Percentiles rank a stretch among this genome's conserved stretches.
Evolutionary conservation across 805 yeast species (phyloP).

Genomic region (Middelhovenomyces tepae): DNA sequence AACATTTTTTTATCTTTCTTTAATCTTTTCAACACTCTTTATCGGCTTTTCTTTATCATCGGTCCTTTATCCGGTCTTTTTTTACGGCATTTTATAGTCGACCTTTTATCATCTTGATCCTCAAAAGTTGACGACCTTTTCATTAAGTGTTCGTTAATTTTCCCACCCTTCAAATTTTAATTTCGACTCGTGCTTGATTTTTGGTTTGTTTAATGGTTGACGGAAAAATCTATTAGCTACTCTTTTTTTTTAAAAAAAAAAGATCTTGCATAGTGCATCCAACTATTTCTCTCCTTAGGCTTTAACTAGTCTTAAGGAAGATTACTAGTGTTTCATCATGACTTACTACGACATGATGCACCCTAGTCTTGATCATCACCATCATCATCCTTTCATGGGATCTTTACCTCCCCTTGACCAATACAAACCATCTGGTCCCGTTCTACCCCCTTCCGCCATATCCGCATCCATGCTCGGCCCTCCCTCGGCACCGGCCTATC

Average conservation of each 20-base stretch:
- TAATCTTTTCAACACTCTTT: neutral
- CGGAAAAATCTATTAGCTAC: conserved; percentile 10
- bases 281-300: conserved; percentile 10
- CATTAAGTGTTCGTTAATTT: conserved; percentile 16
- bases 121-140: conserved; percentile 18
- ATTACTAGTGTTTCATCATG: too few relatives aligned
- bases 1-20: too few relatives aligned
- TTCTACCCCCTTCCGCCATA: neutral
- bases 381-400: conserved; percentile 4
- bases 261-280: conserved; percentile 13
- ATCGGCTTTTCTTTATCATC: conserved; percentile 1
- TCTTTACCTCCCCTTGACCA: conserved; percentile 4
- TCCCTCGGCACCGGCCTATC: conserved; percentile 2
- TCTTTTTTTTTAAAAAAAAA: conserved; percentile 9
- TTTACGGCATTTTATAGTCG: neutral
- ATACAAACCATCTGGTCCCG: conserved; percentile 1
- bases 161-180: neutral
- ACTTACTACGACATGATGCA: too few relatives aligned
- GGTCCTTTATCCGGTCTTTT: neutral
- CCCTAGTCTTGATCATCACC: conserved; percentile 5
- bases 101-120: neutral
- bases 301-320: conserved; percentile 3
- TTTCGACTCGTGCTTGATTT: too few relatives aligned
- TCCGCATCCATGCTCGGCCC: neutral
- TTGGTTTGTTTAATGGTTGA: neutral